Evolutionary conservation across 2,329 filamentous ascomycete species (phyloP).

Genomic region (Colletotrichum nymphaeae): DNA sequence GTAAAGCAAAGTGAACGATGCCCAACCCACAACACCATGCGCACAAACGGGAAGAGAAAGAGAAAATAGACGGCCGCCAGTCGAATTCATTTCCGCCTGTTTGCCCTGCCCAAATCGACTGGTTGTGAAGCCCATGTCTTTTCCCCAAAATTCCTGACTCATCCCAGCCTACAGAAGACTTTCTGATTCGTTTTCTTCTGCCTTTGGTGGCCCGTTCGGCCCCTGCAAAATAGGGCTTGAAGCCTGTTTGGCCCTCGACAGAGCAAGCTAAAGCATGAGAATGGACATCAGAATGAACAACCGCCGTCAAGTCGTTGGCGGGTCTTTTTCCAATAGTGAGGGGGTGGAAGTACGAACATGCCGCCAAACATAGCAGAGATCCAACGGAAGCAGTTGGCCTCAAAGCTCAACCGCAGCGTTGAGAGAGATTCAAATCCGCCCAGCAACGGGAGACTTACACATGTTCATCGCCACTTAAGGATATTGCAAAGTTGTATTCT

Average conservation of each 20-base stretch:
- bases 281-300: conserved; percentile 3
- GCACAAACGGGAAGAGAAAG: conserved; percentile 17
- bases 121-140: conserved; percentile 6
- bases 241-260: conserved; percentile 22
- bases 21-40: conserved; percentile 31
- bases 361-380: neutral
- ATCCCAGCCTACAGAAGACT: conserved; percentile 7
- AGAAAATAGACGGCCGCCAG: conserved; percentile 14
- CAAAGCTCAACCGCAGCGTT: neutral
- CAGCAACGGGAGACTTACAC: conserved; percentile 35
- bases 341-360: neutral
- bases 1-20: conserved; percentile 25
- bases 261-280: neutral
- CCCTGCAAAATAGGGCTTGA: conserved; percentile 33
- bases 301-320: neutral
- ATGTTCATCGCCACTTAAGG: conserved; percentile 19
- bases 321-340: neutral
- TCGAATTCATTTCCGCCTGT: conserved; percentile 17
- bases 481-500: neutral
- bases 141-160: conserved; percentile 24
- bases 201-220: neutral
- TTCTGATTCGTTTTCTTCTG: conserved; percentile 23
- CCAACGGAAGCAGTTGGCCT: neutral
- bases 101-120: conserved; percentile 19
- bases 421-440: neutral